These are phyloP conservation scores for Achlya hypogyna DNA, from an alignment of 352 stramenopile species.

Conservation along the genomic window DNA sequence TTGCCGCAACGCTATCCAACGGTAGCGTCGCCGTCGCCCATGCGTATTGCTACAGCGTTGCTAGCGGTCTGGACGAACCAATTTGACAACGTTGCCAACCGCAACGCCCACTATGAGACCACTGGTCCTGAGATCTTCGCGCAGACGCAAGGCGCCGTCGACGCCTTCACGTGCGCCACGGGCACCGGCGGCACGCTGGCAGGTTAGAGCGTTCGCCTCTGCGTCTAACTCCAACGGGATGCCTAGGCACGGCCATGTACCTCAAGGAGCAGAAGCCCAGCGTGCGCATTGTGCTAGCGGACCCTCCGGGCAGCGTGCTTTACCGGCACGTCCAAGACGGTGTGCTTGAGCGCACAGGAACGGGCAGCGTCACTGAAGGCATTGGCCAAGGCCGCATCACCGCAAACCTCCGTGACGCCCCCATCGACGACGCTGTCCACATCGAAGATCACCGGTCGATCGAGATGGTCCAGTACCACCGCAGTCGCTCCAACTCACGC, in stretches of 20 bases:
- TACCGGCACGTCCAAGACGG: conserved; percentile 29
- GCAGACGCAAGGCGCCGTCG: conserved; percentile 26
- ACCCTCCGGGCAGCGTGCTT: conserved; percentile 25
- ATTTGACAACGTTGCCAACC: conserved; percentile 33
- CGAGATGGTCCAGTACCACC: conserved; percentile 7
- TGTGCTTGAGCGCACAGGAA: conserved; percentile 28
- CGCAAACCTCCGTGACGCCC: conserved; percentile 30
- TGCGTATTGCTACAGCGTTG: not conserved
- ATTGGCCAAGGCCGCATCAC: conserved; percentile 38
- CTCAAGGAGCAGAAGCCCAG: conserved; percentile 19
- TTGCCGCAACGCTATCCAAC: conserved; percentile 15
- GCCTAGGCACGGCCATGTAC: conserved; percentile 11
- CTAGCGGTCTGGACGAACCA: conserved; percentile 29
- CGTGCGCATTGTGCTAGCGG: conserved; percentile 28
- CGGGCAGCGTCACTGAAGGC: conserved; percentile 33
- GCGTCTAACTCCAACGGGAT: not conserved
- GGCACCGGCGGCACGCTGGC: conserved; percentile 30
- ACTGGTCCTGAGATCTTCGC: conserved; percentile 26
- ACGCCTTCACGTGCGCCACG: conserved; percentile 29
- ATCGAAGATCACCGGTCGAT: conserved; percentile 31
- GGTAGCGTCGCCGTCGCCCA: not conserved
- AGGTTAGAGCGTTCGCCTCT: conserved; percentile 9
- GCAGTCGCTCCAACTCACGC: not conserved
- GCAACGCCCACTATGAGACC: conserved; percentile 23
- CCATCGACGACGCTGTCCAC: conserved; percentile 28